Conservation (phyloP, 345 rosid species). For the Barbarea vulgaris region DNA sequence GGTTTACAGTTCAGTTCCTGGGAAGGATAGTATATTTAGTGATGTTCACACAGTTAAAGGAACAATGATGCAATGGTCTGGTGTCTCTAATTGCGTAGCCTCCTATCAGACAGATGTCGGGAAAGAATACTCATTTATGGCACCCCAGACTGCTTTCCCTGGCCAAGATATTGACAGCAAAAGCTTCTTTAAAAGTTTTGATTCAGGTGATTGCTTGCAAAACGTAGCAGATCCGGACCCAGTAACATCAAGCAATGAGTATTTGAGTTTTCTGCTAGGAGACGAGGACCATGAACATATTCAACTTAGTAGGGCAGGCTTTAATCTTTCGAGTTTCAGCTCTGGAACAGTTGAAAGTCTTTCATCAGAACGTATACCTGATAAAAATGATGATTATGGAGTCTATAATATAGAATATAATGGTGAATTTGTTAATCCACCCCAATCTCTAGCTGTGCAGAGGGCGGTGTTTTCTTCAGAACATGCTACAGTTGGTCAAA, state of each 20-base stretch:
- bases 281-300: slow-evolving; percentile 40
- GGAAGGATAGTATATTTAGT: slow-evolving; percentile 29
- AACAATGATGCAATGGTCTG: slow-evolving; percentile 19
- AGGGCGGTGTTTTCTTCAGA: slow-evolving; percentile 37
- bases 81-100: background rate
- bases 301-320: slow-evolving; percentile 34
- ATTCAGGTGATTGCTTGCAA: slow-evolving; percentile 39
- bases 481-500: slow-evolving; percentile 26
- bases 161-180: slow-evolving; percentile 29
- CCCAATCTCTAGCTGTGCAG: slow-evolving; percentile 34
- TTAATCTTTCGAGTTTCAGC: slow-evolving; percentile 50
- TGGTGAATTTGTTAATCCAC: slow-evolving; percentile 53
- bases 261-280: slow-evolving; percentile 31
- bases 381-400: slow-evolving; percentile 57
- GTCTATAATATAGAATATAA: slow-evolving; percentile 64
- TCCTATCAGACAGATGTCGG: slow-evolving; percentile 23
- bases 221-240: slow-evolving; percentile 35
- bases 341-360: slow-evolving; percentile 66
- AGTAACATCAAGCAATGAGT: slow-evolving; percentile 33
- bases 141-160: slow-evolving; percentile 32
- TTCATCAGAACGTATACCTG: slow-evolving; percentile 51
- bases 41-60: slow-evolving; percentile 30
- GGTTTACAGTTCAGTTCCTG: slow-evolving; percentile 34
- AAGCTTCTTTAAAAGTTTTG: slow-evolving; percentile 22
- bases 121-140: slow-evolving; percentile 27